Evolutionary conservation across 1,284 basidiomycete species (phyloP).

Genomic region (Marasmius oreades): DNA sequence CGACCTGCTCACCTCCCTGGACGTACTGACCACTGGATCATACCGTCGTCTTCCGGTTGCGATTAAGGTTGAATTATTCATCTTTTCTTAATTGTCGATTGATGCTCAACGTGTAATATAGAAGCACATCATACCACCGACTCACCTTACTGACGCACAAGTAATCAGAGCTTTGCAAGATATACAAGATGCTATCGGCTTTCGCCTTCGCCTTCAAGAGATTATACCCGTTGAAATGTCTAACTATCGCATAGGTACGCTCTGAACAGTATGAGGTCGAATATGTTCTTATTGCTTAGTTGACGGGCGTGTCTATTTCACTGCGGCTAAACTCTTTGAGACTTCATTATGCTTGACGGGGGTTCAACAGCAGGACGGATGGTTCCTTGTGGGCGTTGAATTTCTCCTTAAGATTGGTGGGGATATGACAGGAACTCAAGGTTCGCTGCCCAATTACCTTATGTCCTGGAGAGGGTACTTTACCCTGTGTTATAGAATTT

Average conservation of each 20-base stretch:
- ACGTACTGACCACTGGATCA: constrained; percentile 80
- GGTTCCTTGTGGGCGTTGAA: constrained; percentile 80
- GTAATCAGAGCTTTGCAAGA: constrained; percentile 63
- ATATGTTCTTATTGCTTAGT: constrained; percentile 31
- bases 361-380: constrained; percentile 61
- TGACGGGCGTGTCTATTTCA: constrained; percentile 77
- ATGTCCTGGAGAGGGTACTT: neutral
- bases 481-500: constrained; percentile 47
- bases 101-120: constrained; percentile 27
- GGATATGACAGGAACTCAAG: constrained; percentile 67
- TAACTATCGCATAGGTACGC: constrained; percentile 63
- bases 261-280: neutral
- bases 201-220: constrained; percentile 71
- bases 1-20: constrained; percentile 85
- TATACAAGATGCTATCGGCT: constrained; percentile 75
- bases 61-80: constrained; percentile 61
- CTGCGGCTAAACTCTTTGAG: constrained; percentile 71
- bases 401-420: constrained; percentile 76
- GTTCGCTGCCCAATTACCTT: constrained; percentile 28
- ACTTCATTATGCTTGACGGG: constrained; percentile 72
- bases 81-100: constrained; percentile 17
- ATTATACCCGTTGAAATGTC: constrained; percentile 76
- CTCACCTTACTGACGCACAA: constrained; percentile 65
- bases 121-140: constrained; percentile 65
- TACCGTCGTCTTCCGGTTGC: constrained; percentile 76